Conservation (phyloP, 345 rosid genomes). For the Capsella bursapastoris region DNA sequence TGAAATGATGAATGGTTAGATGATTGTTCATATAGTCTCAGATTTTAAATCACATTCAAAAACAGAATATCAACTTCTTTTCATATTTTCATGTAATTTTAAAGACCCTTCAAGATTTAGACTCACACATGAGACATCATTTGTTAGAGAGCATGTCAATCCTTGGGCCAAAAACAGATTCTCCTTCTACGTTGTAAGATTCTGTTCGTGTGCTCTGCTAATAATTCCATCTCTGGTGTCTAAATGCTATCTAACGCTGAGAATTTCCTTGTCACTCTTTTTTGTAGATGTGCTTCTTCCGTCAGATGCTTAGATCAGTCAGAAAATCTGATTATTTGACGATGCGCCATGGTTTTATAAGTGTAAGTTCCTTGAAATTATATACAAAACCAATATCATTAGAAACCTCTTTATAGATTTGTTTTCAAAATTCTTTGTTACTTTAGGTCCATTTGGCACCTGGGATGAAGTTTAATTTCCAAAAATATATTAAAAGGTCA, state of each 20-base stretch:
- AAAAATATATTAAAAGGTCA: slow-evolving; percentile 86
- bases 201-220: not conserved
- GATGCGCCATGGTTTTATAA: slow-evolving; percentile 87
- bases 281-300: slow-evolving; percentile 77
- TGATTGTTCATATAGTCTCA: not conserved
- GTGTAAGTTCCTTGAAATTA: slow-evolving; percentile 53
- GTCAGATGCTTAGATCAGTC: slow-evolving; percentile 84
- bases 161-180: slow-evolving; percentile 58
- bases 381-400: not conserved
- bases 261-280: not conserved
- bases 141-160: slow-evolving; percentile 70
- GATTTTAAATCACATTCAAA: not conserved
- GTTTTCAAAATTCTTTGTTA: slow-evolving; percentile 8
- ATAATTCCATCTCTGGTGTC: not conserved
- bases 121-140: slow-evolving; percentile 95
- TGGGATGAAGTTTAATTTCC: slow-evolving; percentile 85
- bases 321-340: slow-evolving; percentile 76
- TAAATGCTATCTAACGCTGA: not conserved
- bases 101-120: slow-evolving; percentile 82
- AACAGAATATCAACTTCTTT: not conserved
- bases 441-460: slow-evolving; percentile 88
- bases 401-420: slow-evolving; percentile 7
- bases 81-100: not conserved
- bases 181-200: slow-evolving; percentile 68
- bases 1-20: slow-evolving; percentile 43